Percentiles rank a stretch among this genome's conserved stretches.
Evolutionary conservation across 2,329 filamentous ascomycete species (phyloP).

Genomic region (Verticillium albo-atrum): DNA sequence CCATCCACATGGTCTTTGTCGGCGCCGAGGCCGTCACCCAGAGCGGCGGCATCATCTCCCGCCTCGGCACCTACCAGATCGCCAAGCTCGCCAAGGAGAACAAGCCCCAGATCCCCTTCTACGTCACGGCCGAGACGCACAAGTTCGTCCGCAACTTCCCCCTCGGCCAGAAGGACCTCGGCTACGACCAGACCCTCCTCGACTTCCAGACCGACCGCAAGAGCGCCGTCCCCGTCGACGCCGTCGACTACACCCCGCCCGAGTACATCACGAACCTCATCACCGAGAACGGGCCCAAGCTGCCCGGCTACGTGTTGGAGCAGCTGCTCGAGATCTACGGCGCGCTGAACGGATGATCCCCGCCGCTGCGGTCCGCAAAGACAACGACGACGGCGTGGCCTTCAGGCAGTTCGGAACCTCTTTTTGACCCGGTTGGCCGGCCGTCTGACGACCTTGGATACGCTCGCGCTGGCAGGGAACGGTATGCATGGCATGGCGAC

Average conservation of each 20-base stretch:
- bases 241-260: constrained; percentile 72
- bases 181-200: constrained; percentile 71
- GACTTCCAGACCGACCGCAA: constrained; percentile 59
- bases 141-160: constrained; percentile 92
- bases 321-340: constrained; percentile 62
- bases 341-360: constrained; percentile 31
- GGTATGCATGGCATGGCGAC: too few species aligned
- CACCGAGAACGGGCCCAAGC: constrained; percentile 69
- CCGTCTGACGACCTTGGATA: too few species aligned
- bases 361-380: background rate
- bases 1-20: constrained; percentile 63
- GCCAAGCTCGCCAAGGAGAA: constrained; percentile 68
- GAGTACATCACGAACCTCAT: constrained; percentile 68
- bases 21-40: constrained; percentile 85
- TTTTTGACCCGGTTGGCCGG: too few species aligned
- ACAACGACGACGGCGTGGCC: background rate
- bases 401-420: too few species aligned
- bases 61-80: constrained; percentile 83
- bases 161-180: constrained; percentile 74
- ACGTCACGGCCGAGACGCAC: constrained; percentile 91
- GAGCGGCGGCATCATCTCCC: constrained; percentile 87
- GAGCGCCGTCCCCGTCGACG: constrained; percentile 42
- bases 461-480: too few species aligned
- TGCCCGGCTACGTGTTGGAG: constrained; percentile 66
- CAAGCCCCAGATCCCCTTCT: constrained; percentile 64